Conservation (phyloP, 2,329 filamentous ascomycete species). For the Nemania bipapillata region DNA sequence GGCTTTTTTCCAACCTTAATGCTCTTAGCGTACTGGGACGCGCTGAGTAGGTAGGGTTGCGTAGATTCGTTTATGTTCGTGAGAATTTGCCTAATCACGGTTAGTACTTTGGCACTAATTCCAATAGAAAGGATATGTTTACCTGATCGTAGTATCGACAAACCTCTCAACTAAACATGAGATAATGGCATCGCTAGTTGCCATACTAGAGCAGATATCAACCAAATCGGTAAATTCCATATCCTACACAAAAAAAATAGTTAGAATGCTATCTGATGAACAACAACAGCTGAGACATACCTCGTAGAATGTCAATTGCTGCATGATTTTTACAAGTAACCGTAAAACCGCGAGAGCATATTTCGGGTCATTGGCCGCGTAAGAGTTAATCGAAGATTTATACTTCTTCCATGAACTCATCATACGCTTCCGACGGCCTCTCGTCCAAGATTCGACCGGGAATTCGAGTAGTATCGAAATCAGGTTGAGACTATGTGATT, state of each 20-base stretch:
- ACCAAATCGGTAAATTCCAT: constrained; percentile 50
- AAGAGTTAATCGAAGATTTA: constrained; percentile 39
- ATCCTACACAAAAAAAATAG: constrained; percentile 37
- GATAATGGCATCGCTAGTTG: constrained; percentile 30
- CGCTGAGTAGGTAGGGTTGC: constrained; percentile 42
- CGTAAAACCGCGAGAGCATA: constrained; percentile 45
- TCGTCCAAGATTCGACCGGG: constrained; percentile 46
- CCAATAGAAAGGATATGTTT: constrained; percentile 19
- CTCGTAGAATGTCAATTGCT: constrained; percentile 51
- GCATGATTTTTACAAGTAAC: constrained; percentile 47
- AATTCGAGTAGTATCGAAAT: constrained; percentile 46
- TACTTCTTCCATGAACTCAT: constrained; percentile 51
- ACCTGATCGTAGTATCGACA: constrained; percentile 47
- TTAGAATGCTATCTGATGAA: constrained; percentile 24
- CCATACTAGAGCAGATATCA: constrained; percentile 42
- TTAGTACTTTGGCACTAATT: constrained; percentile 32
- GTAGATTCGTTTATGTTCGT: constrained; percentile 43
- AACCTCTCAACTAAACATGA: constrained; percentile 44
- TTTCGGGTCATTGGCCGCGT: constrained; percentile 38
- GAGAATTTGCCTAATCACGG: constrained; percentile 44
- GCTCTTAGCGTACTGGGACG: constrained; percentile 42
- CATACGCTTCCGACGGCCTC: constrained; percentile 49
- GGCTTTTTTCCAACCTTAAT: constrained; percentile 34
- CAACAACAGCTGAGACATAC: constrained; percentile 36
- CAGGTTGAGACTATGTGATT: constrained; percentile 40